A percentile compares a stretch with the other conserved stretches of the same genome.
phyloP scores from a whole-genome alignment of 1,284 basidiomycete species.

The Mycosarcoma mackinlayi region DNA sequence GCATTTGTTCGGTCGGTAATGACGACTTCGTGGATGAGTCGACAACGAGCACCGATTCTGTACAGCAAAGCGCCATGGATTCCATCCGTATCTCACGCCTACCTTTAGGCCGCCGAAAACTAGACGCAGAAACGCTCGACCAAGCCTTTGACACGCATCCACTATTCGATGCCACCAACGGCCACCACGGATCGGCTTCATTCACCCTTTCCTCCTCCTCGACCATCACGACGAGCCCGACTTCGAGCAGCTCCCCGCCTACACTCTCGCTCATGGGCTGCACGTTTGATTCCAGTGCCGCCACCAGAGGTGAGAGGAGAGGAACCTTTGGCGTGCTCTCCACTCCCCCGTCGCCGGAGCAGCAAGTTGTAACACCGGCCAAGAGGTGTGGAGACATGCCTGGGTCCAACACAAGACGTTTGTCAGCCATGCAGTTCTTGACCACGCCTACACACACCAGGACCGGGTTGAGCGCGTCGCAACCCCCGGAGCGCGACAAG shows the following conservation, averaged over 20 bases:
- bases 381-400: not conserved
- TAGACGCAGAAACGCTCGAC: conserved; percentile 15
- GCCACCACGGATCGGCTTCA: no score
- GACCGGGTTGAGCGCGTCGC: not conserved
- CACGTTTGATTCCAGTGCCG: not conserved
- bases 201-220: no score
- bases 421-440: conserved; percentile 26
- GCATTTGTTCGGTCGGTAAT: no score
- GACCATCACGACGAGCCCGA: no score
- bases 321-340: conserved; percentile 19
- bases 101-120: conserved; percentile 13
- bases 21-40: no score
- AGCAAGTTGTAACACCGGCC: no score
- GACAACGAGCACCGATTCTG: no score
- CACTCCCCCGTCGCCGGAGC: not conserved
- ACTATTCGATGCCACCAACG: not conserved
- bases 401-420: conserved; percentile 7
- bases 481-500: no score
- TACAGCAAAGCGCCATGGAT: no score
- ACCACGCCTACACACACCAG: conserved; percentile 2
- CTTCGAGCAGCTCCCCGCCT: not conserved
- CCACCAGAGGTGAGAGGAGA: not conserved
- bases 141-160: conserved; percentile 14
- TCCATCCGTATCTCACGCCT: conserved; percentile 21
- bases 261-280: not conserved